phyloP scores from a whole-genome alignment of 179 eudicot genomes.

The Monotropa hypopitys region DNA sequence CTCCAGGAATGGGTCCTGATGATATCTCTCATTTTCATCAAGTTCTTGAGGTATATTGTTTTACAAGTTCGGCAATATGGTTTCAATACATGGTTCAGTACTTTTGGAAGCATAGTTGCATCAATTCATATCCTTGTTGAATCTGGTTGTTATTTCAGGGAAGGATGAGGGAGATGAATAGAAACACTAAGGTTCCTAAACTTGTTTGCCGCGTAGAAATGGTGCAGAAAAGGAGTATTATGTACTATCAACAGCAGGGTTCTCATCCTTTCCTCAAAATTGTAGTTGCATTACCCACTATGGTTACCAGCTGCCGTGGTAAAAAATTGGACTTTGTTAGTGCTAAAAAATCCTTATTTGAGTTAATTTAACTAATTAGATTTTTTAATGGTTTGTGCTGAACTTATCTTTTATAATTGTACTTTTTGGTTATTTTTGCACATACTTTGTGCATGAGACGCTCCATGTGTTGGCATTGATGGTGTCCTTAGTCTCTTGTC shows the following conservation, averaged over 20 bases:
- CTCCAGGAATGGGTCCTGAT: conserved; percentile 88
- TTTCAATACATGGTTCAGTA: neutral
- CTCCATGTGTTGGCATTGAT: neutral
- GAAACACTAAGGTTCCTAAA: conserved; percentile 53
- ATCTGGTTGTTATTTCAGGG: conserved; percentile 31
- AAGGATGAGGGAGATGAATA: conserved; percentile 75
- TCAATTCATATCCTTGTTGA: neutral
- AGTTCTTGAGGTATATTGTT: conserved; percentile 61
- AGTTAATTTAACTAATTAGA: neutral
- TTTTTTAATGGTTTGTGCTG: neutral
- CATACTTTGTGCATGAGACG: neutral
- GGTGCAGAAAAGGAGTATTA: conserved; percentile 87
- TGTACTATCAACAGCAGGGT: conserved; percentile 81
- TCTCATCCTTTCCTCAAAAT: conserved; percentile 79
- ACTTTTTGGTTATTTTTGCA: neutral
- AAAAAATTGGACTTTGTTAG: conserved; percentile 9
- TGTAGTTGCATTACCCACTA: conserved; percentile 80
- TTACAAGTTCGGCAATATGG: neutral
- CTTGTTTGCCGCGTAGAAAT: conserved; percentile 60
- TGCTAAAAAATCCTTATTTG: too few species aligned
- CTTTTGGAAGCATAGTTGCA: neutral
- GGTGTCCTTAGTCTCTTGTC: neutral
- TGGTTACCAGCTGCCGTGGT: conserved; percentile 97
- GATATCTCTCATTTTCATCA: conserved; percentile 79
- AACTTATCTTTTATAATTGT: neutral